A percentile compares a stretch with the other conserved stretches of the same genome.
Conservation (phyloP, 2,329 filamentous ascomycete genomes). For the Microsporum audouinii region DNA sequence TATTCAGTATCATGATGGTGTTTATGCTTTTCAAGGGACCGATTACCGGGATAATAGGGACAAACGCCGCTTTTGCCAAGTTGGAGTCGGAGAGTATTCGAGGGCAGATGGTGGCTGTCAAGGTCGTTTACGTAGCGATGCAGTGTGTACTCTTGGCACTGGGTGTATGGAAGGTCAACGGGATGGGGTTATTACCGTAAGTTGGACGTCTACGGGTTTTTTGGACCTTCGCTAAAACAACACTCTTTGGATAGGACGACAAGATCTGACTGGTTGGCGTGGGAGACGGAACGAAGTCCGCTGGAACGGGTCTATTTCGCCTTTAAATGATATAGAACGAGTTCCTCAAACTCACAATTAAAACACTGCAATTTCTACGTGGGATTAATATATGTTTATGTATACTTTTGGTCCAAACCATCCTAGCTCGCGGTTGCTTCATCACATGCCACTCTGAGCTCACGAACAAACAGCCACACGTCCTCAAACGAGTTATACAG, state of each 20-base stretch:
- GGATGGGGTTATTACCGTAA: constrained; percentile 86
- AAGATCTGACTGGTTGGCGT: constrained; percentile 92
- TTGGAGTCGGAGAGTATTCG: constrained; percentile 76
- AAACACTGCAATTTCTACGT: not conserved
- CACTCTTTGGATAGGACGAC: constrained; percentile 54
- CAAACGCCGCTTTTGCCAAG: constrained; percentile 77
- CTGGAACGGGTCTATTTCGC: constrained; percentile 56
- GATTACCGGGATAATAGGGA: constrained; percentile 67
- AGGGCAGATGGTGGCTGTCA: constrained; percentile 64
- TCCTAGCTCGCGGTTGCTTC: not conserved
- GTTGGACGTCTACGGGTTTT: constrained; percentile 16
- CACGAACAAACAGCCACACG: constrained; percentile 49
- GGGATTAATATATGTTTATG: not conserved
- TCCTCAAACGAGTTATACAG: constrained; percentile 74
- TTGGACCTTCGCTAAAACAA: not conserved
- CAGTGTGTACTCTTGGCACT: constrained; percentile 73
- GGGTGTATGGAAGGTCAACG: constrained; percentile 93
- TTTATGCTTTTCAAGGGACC: constrained; percentile 98
- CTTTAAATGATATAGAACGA: constrained; percentile 29
- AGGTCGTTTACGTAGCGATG: constrained; percentile 76
- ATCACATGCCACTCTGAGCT: constrained; percentile 42
- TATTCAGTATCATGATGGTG: constrained; percentile 99
- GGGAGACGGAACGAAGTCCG: constrained; percentile 66
- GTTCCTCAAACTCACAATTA: not conserved
- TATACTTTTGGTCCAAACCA: not conserved